These are phyloP conservation scores for Corymbia citriodora DNA, from an alignment of 441 rosid genomes.

Conservation along the genomic window DNA sequence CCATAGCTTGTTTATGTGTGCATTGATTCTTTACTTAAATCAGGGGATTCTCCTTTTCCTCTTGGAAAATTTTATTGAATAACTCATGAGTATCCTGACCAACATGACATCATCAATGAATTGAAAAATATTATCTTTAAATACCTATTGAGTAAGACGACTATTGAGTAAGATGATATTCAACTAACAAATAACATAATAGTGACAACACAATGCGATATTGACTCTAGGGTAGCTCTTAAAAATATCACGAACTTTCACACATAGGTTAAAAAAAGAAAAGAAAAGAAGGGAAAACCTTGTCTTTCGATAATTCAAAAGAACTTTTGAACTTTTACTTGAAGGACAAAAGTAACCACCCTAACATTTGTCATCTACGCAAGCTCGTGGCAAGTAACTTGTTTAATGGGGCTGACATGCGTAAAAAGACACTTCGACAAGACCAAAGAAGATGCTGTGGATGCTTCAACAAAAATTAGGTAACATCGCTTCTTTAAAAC, in stretches of 20 bases:
- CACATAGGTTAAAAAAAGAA: neutral
- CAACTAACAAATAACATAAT: neutral
- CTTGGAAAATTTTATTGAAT: no score
- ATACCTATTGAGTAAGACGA: neutral
- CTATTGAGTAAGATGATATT: neutral
- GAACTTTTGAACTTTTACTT: neutral
- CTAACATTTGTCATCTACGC: accelerated
- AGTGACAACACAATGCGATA: neutral
- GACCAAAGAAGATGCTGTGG: neutral
- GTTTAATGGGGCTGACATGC: no score
- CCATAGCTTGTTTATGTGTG: no score
- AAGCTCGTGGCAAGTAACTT: neutral
- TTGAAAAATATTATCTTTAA: no score
- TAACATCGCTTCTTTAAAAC: neutral
- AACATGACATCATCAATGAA: no score
- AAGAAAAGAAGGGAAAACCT: neutral
- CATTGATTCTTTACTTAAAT: no score
- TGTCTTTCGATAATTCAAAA: neutral
- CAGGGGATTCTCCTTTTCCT: no score
- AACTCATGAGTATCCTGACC: no score
- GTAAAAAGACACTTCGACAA: neutral
- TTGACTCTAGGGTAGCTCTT: neutral
- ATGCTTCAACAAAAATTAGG: neutral
- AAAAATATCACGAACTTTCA: neutral
- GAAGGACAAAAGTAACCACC: neutral